A percentile compares a stretch with the other conserved stretches of the same genome.
Conservation (phyloP, 257 asterid species). For the Ehretia macrophylla region DNA sequence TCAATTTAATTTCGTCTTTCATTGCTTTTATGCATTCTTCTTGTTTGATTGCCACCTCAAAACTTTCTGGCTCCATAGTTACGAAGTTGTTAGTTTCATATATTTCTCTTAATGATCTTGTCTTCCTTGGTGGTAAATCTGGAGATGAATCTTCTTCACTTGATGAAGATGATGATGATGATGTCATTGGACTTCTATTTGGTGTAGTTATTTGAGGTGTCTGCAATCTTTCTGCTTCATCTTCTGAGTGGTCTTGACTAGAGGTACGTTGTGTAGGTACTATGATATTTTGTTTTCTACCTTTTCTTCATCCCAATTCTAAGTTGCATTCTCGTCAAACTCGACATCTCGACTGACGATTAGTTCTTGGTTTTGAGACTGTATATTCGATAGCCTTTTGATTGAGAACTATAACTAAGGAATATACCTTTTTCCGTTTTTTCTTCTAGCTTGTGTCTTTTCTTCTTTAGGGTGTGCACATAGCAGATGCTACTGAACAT, state of each 20-base stretch:
- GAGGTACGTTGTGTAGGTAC: too few relatives aligned
- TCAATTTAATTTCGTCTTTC: conserved; percentile 9
- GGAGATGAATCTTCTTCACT: too few relatives aligned
- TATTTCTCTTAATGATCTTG: too few relatives aligned
- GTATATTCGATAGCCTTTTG: conserved; percentile 4
- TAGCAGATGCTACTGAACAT: background rate
- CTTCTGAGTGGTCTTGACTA: too few relatives aligned
- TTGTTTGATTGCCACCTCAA: background rate
- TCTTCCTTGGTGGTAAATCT: too few relatives aligned
- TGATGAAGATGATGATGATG: too few relatives aligned
- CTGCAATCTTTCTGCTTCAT: too few relatives aligned
- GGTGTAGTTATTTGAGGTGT: too few relatives aligned
- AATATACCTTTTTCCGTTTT: background rate
- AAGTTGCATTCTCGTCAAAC: too few relatives aligned
- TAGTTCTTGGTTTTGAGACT: background rate
- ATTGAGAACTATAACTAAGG: background rate
- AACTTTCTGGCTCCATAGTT: background rate
- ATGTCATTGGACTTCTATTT: too few relatives aligned
- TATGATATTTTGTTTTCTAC: background rate
- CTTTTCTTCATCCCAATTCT: background rate
- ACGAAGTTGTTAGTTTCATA: background rate
- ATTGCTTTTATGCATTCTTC: background rate
- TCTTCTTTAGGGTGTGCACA: background rate
- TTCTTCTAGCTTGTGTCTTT: background rate
- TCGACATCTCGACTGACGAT: background rate